phyloP scores from a whole-genome alignment of 306 rosid species.

The Coriaria nepalensis region DNA sequence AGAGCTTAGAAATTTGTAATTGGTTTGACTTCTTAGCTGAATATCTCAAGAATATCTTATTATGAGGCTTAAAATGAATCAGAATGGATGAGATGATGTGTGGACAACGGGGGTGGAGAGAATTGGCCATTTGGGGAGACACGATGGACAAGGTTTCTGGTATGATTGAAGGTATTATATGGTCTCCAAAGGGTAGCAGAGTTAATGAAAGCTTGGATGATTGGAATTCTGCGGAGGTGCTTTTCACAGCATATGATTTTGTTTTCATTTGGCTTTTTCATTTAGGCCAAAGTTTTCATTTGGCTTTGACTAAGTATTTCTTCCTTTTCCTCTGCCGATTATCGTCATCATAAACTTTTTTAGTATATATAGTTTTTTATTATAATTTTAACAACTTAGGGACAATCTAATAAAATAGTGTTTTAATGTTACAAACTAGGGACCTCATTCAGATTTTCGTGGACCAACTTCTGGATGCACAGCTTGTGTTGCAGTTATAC shows the following conservation, averaged over 20 bases:
- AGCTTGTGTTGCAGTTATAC: slow-evolving; percentile 78
- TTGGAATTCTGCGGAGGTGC: slow-evolving; percentile 93
- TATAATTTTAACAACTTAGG: no score
- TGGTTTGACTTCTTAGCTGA: background rate
- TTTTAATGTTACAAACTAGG: slow-evolving; percentile 41
- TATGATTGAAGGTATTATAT: slow-evolving; percentile 67
- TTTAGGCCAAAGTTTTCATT: background rate
- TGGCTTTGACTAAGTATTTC: slow-evolving; percentile 7
- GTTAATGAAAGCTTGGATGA: slow-evolving; percentile 31
- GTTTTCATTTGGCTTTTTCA: background rate
- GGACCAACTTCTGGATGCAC: slow-evolving; percentile 90
- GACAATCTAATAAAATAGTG: slow-evolving; percentile 16
- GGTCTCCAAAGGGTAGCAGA: slow-evolving; percentile 47
- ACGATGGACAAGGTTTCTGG: slow-evolving; percentile 69
- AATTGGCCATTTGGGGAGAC: slow-evolving; percentile 79
- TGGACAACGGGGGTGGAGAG: slow-evolving; percentile 97
- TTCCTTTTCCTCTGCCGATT: slow-evolving; percentile 10
- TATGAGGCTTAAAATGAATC: slow-evolving; percentile 18
- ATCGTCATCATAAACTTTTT: no score
- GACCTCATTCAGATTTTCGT: slow-evolving; percentile 84
- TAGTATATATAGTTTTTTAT: no score
- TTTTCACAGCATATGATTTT: slow-evolving; percentile 11
- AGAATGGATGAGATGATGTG: slow-evolving; percentile 99
- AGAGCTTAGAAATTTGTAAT: background rate
- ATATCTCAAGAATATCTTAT: background rate